These are phyloP conservation scores for Truncatella angustata DNA, from an alignment of 2,329 filamentous ascomycete genomes.

Conservation along the genomic window DNA sequence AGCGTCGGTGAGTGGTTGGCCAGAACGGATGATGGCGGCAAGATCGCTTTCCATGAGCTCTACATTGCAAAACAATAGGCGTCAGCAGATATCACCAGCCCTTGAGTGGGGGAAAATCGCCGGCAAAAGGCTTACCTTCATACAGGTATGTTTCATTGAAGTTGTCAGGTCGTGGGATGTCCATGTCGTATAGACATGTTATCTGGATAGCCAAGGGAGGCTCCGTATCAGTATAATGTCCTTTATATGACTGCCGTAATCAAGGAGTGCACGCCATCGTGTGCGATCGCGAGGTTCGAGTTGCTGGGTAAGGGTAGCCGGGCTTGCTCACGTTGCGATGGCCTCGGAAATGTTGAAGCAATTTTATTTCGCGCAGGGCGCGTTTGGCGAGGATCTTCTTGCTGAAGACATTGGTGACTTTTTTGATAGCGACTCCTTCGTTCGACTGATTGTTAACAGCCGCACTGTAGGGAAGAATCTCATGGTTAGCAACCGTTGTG, in stretches of 20 bases:
- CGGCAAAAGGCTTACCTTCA: constrained; percentile 81
- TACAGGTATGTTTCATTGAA: constrained; percentile 99
- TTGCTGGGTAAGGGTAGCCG: too few species aligned
- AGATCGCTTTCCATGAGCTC: constrained; percentile 99
- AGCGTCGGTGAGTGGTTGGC: constrained; percentile 94
- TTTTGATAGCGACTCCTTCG: constrained; percentile 97
- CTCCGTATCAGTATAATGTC: constrained; percentile 20
- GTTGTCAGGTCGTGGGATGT: constrained; percentile 93
- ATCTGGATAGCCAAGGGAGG: constrained; percentile 63
- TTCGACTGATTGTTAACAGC: constrained; percentile 87
- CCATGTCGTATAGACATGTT: constrained; percentile 99
- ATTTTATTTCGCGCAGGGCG: constrained; percentile 95
- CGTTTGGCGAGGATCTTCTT: constrained; percentile 99
- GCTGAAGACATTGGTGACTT: constrained; percentile 99
- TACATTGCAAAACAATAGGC: constrained; percentile 44
- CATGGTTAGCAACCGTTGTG: constrained; percentile 17
- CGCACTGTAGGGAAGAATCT: constrained; percentile 58
- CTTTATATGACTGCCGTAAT: too few species aligned
- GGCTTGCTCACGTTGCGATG: constrained; percentile 71
- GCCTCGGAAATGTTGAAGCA: constrained; percentile 94
- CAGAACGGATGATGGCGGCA: constrained; percentile 95
- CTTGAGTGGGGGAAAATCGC: too few species aligned
- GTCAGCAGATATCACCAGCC: too few species aligned
- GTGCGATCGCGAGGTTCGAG: background rate
- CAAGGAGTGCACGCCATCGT: too few species aligned